These are phyloP conservation scores for Termitomyces sp. DNA, from an alignment of 768 basidiomycete species.

Conservation along the genomic window DNA sequence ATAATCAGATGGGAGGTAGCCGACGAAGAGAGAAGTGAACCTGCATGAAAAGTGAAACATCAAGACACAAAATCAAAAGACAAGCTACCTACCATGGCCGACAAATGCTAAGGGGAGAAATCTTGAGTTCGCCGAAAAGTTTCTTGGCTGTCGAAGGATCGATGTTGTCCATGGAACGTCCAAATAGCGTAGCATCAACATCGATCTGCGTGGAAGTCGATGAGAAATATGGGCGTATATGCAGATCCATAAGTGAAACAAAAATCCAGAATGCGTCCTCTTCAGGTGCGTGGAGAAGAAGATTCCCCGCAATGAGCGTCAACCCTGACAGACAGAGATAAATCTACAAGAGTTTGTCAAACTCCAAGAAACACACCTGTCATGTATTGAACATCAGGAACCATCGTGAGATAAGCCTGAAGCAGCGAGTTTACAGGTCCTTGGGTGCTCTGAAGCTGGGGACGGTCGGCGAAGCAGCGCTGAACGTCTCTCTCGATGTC, in stretches of 20 bases:
- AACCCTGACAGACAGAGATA: conserved; percentile 43
- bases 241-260: conserved; percentile 78
- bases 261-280: conserved; percentile 93
- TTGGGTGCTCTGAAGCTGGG: conserved; percentile 51
- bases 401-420: conserved; percentile 80
- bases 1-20: conserved; percentile 56
- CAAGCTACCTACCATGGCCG: conserved; percentile 49
- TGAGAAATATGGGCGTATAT: conserved; percentile 77
- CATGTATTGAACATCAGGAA: conserved; percentile 71
- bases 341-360: background rate
- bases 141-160: conserved; percentile 61
- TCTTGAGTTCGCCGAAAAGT: conserved; percentile 57
- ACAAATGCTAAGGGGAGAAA: conserved; percentile 54
- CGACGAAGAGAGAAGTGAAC: conserved; percentile 72
- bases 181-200: conserved; percentile 70
- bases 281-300: conserved; percentile 72
- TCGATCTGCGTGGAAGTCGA: conserved; percentile 57
- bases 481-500: conserved; percentile 59
- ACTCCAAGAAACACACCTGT: conserved; percentile 36
- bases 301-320: conserved; percentile 63
- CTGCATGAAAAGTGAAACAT: conserved; percentile 25
- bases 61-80: background rate
- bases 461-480: conserved; percentile 49
- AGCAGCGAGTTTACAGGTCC: conserved; percentile 52
- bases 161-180: conserved; percentile 58